These are phyloP conservation scores for Aspergillus sp. DNA, from an alignment of 2,329 filamentous ascomycete species.

Conservation along the genomic window DNA sequence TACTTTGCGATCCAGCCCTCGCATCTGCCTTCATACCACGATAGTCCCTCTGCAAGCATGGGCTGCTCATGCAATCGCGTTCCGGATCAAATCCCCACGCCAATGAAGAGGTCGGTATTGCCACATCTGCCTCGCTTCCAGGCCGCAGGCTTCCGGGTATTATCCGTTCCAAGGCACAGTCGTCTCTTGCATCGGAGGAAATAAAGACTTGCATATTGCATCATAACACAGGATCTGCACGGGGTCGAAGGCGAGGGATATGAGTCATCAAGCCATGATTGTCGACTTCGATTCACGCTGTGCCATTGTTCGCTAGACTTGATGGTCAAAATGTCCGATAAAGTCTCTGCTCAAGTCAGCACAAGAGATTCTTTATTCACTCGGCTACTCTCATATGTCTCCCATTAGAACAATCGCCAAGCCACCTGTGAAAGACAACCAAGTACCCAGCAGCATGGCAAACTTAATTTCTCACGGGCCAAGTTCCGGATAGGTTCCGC, in stretches of 20 bases:
- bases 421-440: background rate
- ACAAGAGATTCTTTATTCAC: background rate
- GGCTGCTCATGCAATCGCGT: background rate
- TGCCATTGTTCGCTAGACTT: too few species aligned
- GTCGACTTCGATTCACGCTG: background rate
- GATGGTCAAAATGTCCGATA: background rate
- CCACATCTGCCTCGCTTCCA: background rate
- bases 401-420: background rate
- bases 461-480: background rate
- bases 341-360: background rate
- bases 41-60: background rate
- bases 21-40: constrained; percentile 1
- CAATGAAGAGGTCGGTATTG: background rate
- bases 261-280: background rate
- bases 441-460: background rate
- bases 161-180: background rate
- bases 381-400: background rate
- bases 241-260: background rate
- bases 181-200: background rate
- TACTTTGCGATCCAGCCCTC: background rate
- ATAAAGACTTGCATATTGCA: background rate
- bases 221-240: background rate
- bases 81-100: background rate
- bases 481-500: background rate
- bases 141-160: background rate